Conservation (phyloP, 2,329 filamentous ascomycete species). For the Claviceps capensis region DNA sequence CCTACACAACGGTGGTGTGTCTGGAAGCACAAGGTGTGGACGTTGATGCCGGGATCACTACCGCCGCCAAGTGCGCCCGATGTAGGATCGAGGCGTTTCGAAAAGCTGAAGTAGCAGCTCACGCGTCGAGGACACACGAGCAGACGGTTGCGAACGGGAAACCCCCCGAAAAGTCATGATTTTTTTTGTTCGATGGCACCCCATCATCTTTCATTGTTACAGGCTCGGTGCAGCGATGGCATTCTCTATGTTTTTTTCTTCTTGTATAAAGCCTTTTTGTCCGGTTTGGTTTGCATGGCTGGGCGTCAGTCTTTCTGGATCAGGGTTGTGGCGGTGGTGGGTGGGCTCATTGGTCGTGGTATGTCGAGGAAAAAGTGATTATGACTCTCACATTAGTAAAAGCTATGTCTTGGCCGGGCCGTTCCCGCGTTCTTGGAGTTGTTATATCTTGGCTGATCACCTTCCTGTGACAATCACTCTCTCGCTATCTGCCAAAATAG, state of each 20-base stretch:
- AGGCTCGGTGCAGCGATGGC: not conserved
- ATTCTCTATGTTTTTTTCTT: not conserved
- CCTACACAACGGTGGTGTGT: slow-evolving; percentile 12
- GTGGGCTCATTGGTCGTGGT: not conserved
- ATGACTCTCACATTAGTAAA: too few relatives aligned
- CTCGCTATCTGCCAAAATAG: too few relatives aligned
- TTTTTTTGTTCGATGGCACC: too few relatives aligned
- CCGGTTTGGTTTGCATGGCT: not conserved
- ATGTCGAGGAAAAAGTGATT: not conserved
- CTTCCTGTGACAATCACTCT: too few relatives aligned
- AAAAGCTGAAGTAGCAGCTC: not conserved
- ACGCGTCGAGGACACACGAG: not conserved
- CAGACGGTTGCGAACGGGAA: slow-evolving; percentile 8
- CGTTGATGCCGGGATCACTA: slow-evolving; percentile 16
- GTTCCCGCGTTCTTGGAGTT: not conserved
- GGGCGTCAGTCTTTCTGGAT: not conserved
- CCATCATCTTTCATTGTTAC: not conserved
- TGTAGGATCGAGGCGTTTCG: slow-evolving; percentile 5
- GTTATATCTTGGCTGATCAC: not conserved
- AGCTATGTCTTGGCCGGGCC: not conserved
- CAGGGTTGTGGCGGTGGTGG: not conserved
- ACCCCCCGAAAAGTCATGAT: slow-evolving; percentile 10
- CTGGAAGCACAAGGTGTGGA: slow-evolving; percentile 21
- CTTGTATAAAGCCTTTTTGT: not conserved
- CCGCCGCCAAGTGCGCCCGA: slow-evolving; percentile 9